Percentiles rank a stretch among this genome's conserved stretches.
Conservation (phyloP, 108 stramenopile species). For the Nitzschia palea region DNA sequence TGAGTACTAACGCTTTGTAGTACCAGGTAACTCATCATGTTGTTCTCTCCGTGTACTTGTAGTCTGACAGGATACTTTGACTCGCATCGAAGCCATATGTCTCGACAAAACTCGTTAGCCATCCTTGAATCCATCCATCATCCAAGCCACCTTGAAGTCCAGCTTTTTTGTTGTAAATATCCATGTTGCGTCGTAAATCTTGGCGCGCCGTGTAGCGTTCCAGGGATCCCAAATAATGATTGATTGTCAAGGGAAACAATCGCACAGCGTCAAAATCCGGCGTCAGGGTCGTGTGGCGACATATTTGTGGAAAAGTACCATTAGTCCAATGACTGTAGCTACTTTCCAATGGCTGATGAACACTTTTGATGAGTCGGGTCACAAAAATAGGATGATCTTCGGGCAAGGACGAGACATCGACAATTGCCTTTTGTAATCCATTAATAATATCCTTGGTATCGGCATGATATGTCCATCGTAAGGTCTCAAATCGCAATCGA, state of each 20-base stretch:
- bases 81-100: constrained; percentile 14
- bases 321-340: not conserved
- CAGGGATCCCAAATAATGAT: constrained; percentile 44
- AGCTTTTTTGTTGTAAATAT: constrained; percentile 15
- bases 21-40: too few relatives aligned
- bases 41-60: too few relatives aligned
- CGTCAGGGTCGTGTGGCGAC: constrained; percentile 18
- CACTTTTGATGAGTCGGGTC: constrained; percentile 10
- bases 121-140: constrained; percentile 35
- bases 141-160: constrained; percentile 15
- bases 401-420: constrained; percentile 27
- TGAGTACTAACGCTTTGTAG: too few relatives aligned
- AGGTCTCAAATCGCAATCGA: constrained; percentile 31
- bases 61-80: constrained; percentile 15
- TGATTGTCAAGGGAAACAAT: constrained; percentile 22
- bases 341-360: constrained; percentile 31
- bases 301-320: constrained; percentile 2
- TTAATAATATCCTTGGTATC: constrained; percentile 18
- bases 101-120: constrained; percentile 41
- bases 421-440: constrained; percentile 24
- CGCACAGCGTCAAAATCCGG: constrained; percentile 14
- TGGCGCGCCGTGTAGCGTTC: constrained; percentile 38
- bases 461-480: constrained; percentile 43
- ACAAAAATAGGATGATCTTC: constrained; percentile 23
- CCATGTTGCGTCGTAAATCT: constrained; percentile 26